These are phyloP conservation scores for Vinca minor DNA, from an alignment of 257 asterid species.

Conservation along the genomic window DNA sequence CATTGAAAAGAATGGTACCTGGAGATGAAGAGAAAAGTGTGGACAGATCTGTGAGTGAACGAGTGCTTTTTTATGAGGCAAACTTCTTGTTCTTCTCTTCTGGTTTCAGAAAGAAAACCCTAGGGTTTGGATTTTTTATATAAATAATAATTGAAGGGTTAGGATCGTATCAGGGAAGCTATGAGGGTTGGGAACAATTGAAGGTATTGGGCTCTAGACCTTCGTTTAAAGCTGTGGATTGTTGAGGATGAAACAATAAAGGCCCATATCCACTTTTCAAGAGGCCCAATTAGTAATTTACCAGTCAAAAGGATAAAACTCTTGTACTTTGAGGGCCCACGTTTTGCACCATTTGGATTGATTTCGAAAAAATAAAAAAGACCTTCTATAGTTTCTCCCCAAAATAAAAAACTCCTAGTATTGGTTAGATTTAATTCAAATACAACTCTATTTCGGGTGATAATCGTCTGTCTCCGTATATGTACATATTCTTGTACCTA, in stretches of 20 bases:
- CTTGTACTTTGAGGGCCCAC: too few species aligned
- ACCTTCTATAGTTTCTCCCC: too few species aligned
- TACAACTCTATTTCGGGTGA: too few species aligned
- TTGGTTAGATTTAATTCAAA: too few species aligned
- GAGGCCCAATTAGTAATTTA: not conserved
- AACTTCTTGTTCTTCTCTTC: not conserved
- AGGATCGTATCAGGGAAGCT: too few species aligned
- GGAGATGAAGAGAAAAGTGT: not conserved
- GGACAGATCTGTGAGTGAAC: conserved; percentile 4
- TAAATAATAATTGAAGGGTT: not conserved
- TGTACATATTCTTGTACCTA: too few species aligned
- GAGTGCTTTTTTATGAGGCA: not conserved
- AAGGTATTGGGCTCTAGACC: not conserved
- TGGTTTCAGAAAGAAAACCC: not conserved
- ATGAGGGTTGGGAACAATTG: not conserved
- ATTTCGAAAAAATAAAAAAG: too few species aligned
- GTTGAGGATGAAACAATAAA: too few species aligned
- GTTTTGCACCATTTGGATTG: too few species aligned
- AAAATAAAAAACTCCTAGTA: too few species aligned
- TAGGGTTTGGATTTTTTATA: not conserved
- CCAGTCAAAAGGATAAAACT: too few species aligned
- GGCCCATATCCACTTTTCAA: not conserved
- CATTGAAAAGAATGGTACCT: not conserved
- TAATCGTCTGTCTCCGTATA: too few species aligned
- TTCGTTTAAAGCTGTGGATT: not conserved